A percentile compares a stretch with the other conserved stretches of the same genome.
These are phyloP conservation scores for Panicum virgatum DNA, from an alignment of 202 grass and related monocot species.

Conservation along the genomic window DNA sequence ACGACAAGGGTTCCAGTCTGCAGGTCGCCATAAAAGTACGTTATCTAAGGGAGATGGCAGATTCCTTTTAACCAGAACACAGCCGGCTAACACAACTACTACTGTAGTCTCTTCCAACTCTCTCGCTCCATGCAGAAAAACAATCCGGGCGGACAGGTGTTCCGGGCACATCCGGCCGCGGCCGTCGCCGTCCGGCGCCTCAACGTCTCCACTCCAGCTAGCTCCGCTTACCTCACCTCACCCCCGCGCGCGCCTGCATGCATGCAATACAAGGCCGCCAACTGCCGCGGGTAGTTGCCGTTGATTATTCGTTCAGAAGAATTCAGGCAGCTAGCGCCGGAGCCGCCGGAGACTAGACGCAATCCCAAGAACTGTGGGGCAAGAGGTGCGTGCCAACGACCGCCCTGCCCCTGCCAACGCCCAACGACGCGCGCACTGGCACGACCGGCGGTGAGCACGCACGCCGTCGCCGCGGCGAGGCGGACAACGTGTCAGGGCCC, in stretches of 20 bases:
- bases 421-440: background rate
- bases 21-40: slow-evolving; percentile 11
- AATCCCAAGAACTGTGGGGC: background rate
- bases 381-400: slow-evolving; percentile 1
- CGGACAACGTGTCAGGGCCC: too few relatives aligned
- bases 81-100: background rate
- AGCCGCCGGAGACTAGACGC: background rate
- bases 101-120: background rate
- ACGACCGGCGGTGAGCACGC: background rate
- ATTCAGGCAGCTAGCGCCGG: background rate
- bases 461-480: too few relatives aligned
- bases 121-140: slow-evolving; percentile 7
- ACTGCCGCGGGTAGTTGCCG: background rate
- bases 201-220: background rate
- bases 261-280: slow-evolving; percentile 11
- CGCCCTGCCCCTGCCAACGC: background rate
- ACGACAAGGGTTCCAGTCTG: slow-evolving; percentile 34
- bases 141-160: slow-evolving; percentile 32
- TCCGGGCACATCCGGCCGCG: background rate
- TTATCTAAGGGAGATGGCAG: background rate
- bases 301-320: background rate
- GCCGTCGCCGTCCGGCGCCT: slow-evolving; percentile 17
- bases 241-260: slow-evolving; percentile 8
- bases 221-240: background rate
- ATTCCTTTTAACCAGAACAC: background rate